A percentile compares a stretch with the other conserved stretches of the same genome.
These are phyloP conservation scores for Rubia yunnanensis DNA, from an alignment of 257 asterid genomes.

Conservation along the genomic window DNA sequence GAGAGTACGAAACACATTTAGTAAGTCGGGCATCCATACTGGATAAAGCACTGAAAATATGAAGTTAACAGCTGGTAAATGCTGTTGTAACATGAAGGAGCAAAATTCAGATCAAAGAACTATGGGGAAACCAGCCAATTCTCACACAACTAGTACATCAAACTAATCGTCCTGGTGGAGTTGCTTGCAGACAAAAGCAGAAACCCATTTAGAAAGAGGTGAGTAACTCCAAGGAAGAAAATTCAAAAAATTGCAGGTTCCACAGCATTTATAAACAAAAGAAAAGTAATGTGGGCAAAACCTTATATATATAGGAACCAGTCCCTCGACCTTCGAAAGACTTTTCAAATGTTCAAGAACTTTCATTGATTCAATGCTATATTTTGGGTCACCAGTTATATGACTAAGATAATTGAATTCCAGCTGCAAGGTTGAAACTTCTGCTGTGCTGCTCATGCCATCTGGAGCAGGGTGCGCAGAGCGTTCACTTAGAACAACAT, in stretches of 20 bases:
- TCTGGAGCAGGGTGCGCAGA: slow-evolving; percentile 92
- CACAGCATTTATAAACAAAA: not conserved
- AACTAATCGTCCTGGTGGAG: not conserved
- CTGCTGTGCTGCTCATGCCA: slow-evolving; percentile 95
- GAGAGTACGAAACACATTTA: not conserved
- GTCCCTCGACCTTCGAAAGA: slow-evolving; percentile 78
- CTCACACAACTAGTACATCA: not conserved
- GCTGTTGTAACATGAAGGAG: not conserved
- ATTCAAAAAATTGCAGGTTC: not conserved
- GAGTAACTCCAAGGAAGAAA: not conserved
- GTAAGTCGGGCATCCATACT: not conserved
- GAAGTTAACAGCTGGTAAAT: not conserved
- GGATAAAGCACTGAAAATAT: not conserved
- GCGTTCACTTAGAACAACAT: slow-evolving; percentile 59
- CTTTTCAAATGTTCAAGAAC: slow-evolving; percentile 75
- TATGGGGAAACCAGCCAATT: not conserved
- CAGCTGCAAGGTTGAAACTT: slow-evolving; percentile 82
- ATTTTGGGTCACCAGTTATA: slow-evolving; percentile 78
- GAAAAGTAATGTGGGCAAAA: slow-evolving; percentile 19
- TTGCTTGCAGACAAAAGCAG: not conserved
- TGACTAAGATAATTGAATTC: slow-evolving; percentile 89
- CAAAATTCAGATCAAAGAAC: slow-evolving; percentile 3
- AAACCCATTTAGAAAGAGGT: not conserved
- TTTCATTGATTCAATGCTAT: slow-evolving; percentile 77
- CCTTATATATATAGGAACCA: slow-evolving; percentile 92